These are phyloP conservation scores for Zea luxurians DNA, from an alignment of 176 grass and related monocot genomes.

Conservation along the genomic window DNA sequence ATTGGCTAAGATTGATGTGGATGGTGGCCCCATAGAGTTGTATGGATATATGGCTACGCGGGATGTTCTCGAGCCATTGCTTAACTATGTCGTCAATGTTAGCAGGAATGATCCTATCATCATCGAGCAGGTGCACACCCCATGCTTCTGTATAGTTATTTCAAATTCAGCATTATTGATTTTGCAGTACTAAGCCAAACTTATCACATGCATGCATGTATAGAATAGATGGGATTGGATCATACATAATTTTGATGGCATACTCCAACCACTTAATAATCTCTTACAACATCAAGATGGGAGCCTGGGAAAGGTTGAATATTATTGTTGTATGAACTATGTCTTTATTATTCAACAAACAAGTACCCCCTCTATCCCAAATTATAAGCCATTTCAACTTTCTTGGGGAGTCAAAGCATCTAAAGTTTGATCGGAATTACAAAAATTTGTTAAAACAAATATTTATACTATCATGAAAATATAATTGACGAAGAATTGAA, in stretches of 20 bases:
- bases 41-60: conserved; percentile 11
- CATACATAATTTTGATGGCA: not conserved
- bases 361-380: too few relatives aligned
- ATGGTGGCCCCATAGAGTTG: not conserved
- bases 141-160: not conserved
- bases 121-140: not conserved
- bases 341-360: too few relatives aligned
- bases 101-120: not conserved
- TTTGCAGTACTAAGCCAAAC: not conserved
- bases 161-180: not conserved
- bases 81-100: conserved; percentile 2
- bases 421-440: too few relatives aligned
- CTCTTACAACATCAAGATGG: too few relatives aligned
- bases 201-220: not conserved
- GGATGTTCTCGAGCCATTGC: not conserved
- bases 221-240: not conserved
- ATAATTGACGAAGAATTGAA: too few relatives aligned
- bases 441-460: too few relatives aligned
- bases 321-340: too few relatives aligned
- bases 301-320: too few relatives aligned
- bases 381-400: too few relatives aligned
- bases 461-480: too few relatives aligned
- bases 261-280: too few relatives aligned
- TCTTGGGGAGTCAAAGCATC: too few relatives aligned
- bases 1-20: not conserved